A percentile compares a stretch with the other conserved stretches of the same genome.
Conservation (phyloP, 129 eudicot species). For the Smallanthus sonchifolius region DNA sequence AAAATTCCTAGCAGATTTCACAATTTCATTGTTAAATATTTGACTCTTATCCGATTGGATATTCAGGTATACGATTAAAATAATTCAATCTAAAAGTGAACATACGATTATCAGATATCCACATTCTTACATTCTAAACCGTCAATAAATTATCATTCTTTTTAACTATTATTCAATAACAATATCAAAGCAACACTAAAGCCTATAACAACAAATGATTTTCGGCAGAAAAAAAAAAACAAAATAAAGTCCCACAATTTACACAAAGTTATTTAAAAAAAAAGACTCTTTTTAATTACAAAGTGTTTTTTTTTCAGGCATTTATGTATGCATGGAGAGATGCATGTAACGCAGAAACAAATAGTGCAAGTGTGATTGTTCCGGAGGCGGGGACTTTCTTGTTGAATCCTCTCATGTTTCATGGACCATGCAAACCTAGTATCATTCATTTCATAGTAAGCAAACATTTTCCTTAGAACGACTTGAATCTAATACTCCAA, state of each 20-base stretch:
- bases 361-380: slow-evolving; percentile 33
- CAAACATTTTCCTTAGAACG: background rate
- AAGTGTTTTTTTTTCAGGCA: slow-evolving; percentile 34
- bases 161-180: too few species aligned
- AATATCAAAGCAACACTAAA: too few species aligned
- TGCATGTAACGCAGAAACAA: slow-evolving; percentile 37
- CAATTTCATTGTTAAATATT: too few species aligned
- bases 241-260: background rate
- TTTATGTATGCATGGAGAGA: slow-evolving; percentile 59
- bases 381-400: slow-evolving; percentile 40
- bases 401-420: slow-evolving; percentile 47
- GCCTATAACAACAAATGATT: background rate
- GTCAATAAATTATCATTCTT: too few species aligned
- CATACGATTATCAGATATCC: too few species aligned
- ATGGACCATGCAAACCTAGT: slow-evolving; percentile 61
- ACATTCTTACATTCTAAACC: too few species aligned
- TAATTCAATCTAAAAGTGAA: too few species aligned
- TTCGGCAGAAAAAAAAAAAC: background rate
- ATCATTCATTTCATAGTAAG: slow-evolving; percentile 46
- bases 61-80: too few species aligned
- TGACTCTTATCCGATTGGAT: too few species aligned
- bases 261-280: background rate
- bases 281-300: background rate
- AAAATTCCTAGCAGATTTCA: too few species aligned
- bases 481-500: too few species aligned